A percentile compares a stretch with the other conserved stretches of the same genome.
Evolutionary conservation across 768 basidiomycete species (phyloP).

Genomic region (Termitomyces sp.): DNA sequence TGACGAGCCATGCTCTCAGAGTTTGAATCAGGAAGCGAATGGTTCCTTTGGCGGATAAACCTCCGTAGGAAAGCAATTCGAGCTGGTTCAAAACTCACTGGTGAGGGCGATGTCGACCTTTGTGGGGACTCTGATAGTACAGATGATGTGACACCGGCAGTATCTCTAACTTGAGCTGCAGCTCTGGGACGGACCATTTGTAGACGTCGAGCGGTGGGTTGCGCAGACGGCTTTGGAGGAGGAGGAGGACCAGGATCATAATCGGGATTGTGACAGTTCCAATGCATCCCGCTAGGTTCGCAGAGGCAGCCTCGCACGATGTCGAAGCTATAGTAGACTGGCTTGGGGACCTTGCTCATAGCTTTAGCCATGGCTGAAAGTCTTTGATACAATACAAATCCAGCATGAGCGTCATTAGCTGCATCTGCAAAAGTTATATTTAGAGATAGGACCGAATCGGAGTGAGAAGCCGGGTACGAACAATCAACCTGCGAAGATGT

Average conservation of each 20-base stretch:
- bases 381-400: slow-evolving; percentile 44
- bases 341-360: slow-evolving; percentile 28
- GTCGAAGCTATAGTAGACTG: slow-evolving; percentile 55
- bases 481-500: slow-evolving; percentile 49
- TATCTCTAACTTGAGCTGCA: neutral
- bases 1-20: neutral
- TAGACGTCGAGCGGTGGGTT: slow-evolving; percentile 9
- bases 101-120: neutral
- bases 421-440: slow-evolving; percentile 39
- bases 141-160: neutral
- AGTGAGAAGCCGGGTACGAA: slow-evolving; percentile 27
- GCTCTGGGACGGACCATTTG: slow-evolving; percentile 1
- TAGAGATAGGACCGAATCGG: neutral
- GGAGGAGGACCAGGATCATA: slow-evolving; percentile 73
- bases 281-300: slow-evolving; percentile 37
- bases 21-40: neutral
- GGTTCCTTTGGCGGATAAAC: neutral
- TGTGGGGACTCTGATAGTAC: neutral
- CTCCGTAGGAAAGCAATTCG: neutral
- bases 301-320: slow-evolving; percentile 39
- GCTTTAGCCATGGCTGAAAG: slow-evolving; percentile 37
- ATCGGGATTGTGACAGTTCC: slow-evolving; percentile 56
- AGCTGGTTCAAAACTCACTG: neutral
- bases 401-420: slow-evolving; percentile 66
- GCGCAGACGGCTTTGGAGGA: slow-evolving; percentile 32